Evolutionary conservation across 805 yeast genomes (phyloP).

Genomic region (Candida mattraensis): DNA sequence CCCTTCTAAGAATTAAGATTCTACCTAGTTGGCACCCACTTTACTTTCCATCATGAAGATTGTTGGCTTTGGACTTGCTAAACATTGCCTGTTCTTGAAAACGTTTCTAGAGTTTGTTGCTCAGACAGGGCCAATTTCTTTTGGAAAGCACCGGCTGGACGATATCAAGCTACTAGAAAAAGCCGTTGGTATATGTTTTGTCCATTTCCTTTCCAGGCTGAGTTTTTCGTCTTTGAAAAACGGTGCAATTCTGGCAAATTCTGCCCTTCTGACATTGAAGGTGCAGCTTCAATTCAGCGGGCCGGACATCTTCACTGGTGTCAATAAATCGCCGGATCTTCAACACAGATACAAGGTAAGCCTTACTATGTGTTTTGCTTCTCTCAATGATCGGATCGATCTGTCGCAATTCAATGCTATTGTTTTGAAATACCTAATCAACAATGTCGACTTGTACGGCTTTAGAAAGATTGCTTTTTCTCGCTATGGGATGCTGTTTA

Average conservation of each 20-base stretch:
- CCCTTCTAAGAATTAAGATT: background rate
- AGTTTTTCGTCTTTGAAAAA: constrained; percentile 1
- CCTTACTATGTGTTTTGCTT: constrained; percentile 9
- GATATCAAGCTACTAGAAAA: constrained; percentile 5
- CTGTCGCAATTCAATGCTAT: constrained; percentile 10
- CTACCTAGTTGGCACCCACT: background rate
- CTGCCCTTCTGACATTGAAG: constrained; percentile 2
- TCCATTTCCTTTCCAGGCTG: constrained; percentile 9
- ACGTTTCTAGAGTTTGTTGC: constrained; percentile 10
- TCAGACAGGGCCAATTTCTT: too few relatives aligned
- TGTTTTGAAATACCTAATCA: constrained; percentile 8
- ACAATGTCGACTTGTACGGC: constrained; percentile 6
- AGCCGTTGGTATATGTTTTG: constrained; percentile 9
- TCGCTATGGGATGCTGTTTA: constrained; percentile 3
- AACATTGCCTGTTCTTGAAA: constrained; percentile 5
- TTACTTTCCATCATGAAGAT: too few relatives aligned
- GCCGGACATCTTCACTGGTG: constrained; percentile 7
- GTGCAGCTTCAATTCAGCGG: constrained; percentile 9
- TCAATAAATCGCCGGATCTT: too few relatives aligned
- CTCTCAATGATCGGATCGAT: constrained; percentile 5
- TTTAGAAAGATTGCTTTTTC: constrained; percentile 4
- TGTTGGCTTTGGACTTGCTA: constrained; percentile 1
- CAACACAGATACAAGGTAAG: constrained; percentile 9
- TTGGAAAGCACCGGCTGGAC: background rate
- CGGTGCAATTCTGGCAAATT: background rate